Evolutionary conservation across 2,329 filamentous ascomycete species (phyloP), one percentile per base, ranked within the genome.

Genomic region (Cryphonectria radicalis): DNA sequence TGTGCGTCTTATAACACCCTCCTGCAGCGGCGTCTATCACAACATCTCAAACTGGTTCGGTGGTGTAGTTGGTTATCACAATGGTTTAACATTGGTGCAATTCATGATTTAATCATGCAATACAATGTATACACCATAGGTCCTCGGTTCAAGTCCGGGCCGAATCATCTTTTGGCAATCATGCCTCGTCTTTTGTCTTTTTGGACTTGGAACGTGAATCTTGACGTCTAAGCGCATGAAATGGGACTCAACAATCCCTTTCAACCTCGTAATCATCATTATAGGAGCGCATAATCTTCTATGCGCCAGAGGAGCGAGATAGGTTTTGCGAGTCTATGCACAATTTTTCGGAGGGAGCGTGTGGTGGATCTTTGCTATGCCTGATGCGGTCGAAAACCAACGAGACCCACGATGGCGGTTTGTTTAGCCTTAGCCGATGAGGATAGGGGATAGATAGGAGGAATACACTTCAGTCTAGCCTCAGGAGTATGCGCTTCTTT

Each of bases 61-160:
- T 69, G 66, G 70, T 69, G 59, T 68, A 69, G 70, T 69, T 69
- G 66, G 66, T 71, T 22, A 68, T 66, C 66, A 68, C 70, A 6
- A 46, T 28, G 62, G 70, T 65, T 60, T 71, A 71, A 71, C 66
- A 69, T 60, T 4, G 3, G 19, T 35, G 6, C 11, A 13, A 42
- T 11, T 35, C 32, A 1, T 55, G 14, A 3, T 2, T 25, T 19
- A 43, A 50, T 17, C 3, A 19, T 28, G n/a, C n/a, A 42, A 8
- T 53, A 19, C 13, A 11, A 43, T 62, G 69, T 22, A 17, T 22
- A 17, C 63, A 67, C 63, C 53, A 25, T 53, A 64, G 70, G 70
- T 69, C 70, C 60, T 53, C 70, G 53, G 70, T 71, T 66, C 62
- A 11, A 69, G 59, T 37, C 70, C 60, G 66, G 66, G 70, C 70